phyloP scores from a whole-genome alignment of 805 yeast genomes.

The Teunomyces lycoperdinae region DNA sequence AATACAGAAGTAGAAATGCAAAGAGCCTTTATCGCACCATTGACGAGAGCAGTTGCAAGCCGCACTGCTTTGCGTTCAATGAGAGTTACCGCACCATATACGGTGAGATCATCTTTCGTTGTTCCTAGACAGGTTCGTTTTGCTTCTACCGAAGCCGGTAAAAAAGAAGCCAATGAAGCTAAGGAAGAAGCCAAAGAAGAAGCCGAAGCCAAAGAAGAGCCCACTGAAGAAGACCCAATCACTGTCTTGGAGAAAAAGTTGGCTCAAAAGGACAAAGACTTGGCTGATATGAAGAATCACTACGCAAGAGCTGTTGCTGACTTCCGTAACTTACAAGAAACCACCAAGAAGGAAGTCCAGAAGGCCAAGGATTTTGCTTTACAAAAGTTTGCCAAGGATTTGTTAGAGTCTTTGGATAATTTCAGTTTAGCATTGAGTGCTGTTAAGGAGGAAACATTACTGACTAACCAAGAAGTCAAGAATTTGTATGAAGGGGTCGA shows the following conservation, averaged over 20 bases:
- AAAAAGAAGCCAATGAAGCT: conserved; percentile 5
- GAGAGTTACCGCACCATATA: conserved; percentile 4
- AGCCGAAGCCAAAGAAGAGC: conserved; percentile 7
- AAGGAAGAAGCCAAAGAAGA: conserved; percentile 7
- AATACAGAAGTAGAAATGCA: conserved; percentile 16
- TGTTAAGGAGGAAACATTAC: conserved; percentile 60
- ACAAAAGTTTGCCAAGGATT: conserved; percentile 87
- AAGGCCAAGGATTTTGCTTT: conserved; percentile 88
- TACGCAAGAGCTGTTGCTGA: conserved; percentile 85
- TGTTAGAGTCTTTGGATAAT: conserved; percentile 86
- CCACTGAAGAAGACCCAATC: conserved; percentile 6
- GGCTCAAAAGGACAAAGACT: conserved; percentile 64
- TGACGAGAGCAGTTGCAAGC: conserved; percentile 14
- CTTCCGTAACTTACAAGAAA: conserved; percentile 87
- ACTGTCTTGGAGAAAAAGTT: conserved; percentile 50
- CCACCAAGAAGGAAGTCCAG: conserved; percentile 81
- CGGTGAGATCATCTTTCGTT: conserved; percentile 12
- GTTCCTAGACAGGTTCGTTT: conserved; percentile 17
- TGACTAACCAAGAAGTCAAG: conserved; percentile 59
- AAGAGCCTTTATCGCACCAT: conserved; percentile 21
- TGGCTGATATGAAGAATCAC: conserved; percentile 78
- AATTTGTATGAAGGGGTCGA: conserved; percentile 83
- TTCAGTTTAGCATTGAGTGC: conserved; percentile 81
- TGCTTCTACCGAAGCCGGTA: conserved; percentile 16
- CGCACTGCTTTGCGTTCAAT: conserved; percentile 11